Evolutionary conservation across 1,139 yeast genomes (phyloP).

Genomic region (Yamadazyma oceani): DNA sequence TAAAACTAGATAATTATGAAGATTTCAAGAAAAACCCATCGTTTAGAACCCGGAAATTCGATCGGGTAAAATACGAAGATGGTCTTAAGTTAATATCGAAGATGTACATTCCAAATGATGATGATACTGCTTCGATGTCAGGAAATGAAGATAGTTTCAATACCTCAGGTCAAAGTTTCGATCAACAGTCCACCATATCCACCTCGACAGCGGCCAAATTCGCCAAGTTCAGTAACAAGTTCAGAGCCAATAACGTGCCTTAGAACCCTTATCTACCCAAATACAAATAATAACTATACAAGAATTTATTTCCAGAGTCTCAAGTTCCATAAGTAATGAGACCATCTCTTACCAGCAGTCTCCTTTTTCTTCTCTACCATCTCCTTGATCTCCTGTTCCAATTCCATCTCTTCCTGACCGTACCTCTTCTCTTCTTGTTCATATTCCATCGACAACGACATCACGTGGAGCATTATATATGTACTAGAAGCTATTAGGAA

Average conservation of each 20-base stretch:
- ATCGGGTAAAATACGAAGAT: constrained; percentile 42
- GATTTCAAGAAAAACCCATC: constrained; percentile 41
- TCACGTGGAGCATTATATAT: constrained; percentile 36
- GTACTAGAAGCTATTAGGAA: constrained; percentile 43
- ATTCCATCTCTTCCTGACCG: constrained; percentile 21
- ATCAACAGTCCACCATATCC: constrained; percentile 28
- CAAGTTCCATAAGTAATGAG: constrained; percentile 22
- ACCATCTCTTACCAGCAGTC: constrained; percentile 26
- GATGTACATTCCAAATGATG: constrained; percentile 28
- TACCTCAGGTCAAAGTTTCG: constrained; percentile 20
- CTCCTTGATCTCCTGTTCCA: constrained; percentile 33
- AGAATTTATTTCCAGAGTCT: constrained; percentile 6
- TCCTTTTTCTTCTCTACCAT: constrained; percentile 31
- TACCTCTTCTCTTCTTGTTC: constrained; percentile 28
- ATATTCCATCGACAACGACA: constrained; percentile 35
- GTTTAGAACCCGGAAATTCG: constrained; percentile 43
- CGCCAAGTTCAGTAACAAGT: constrained; percentile 37
- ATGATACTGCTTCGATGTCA: constrained; percentile 10
- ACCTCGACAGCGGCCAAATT: constrained; percentile 38
- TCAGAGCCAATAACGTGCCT: constrained; percentile 7
- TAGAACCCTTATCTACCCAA: too few species aligned
- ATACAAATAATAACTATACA: constrained; percentile 7
- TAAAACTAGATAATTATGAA: constrained; percentile 39
- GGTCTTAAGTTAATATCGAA: constrained; percentile 39
- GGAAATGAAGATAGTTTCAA: constrained; percentile 20